Conservation (phyloP, 306 rosid genomes). For the Castanea mollissima region DNA sequence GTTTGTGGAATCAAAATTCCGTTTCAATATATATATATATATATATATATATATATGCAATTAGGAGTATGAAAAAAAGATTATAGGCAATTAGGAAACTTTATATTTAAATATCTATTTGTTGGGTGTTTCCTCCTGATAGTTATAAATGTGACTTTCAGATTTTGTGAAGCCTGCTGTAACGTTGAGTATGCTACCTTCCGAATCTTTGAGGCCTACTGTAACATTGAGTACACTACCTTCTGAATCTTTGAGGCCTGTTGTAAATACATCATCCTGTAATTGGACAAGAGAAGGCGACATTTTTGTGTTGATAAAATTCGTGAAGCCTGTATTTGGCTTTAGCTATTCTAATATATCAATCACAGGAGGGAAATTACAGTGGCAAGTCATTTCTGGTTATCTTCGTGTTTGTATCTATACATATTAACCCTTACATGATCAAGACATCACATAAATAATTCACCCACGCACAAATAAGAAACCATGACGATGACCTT, state of each 20-base stretch:
- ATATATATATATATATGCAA: too few species aligned
- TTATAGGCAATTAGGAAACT: background rate
- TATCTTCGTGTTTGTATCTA: background rate
- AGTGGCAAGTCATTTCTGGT: conserved; percentile 48
- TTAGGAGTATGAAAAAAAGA: too few species aligned
- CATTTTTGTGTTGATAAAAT: conserved; percentile 49
- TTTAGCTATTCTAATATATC: conserved; percentile 73
- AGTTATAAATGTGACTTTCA: conserved; percentile 31
- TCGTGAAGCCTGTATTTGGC: conserved; percentile 71
- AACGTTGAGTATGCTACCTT: conserved; percentile 51
- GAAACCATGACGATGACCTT: background rate
- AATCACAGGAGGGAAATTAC: conserved; percentile 62
- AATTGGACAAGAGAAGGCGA: conserved; percentile 62
- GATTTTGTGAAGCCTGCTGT: conserved; percentile 74
- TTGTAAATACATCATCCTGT: conserved; percentile 22
- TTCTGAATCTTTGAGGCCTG: too few species aligned
- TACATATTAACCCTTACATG: background rate
- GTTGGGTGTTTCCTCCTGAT: conserved; percentile 13
- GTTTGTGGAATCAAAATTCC: background rate
- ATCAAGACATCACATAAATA: background rate
- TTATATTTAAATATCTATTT: background rate
- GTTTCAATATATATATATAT: background rate
- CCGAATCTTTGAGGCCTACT: too few species aligned
- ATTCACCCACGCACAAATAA: background rate
- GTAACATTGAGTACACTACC: too few species aligned